Evolutionary conservation across 2,329 filamentous ascomycete genomes (phyloP), one percentile per base, ranked within the genome.

Genomic region (Cytospora piceicola): DNA sequence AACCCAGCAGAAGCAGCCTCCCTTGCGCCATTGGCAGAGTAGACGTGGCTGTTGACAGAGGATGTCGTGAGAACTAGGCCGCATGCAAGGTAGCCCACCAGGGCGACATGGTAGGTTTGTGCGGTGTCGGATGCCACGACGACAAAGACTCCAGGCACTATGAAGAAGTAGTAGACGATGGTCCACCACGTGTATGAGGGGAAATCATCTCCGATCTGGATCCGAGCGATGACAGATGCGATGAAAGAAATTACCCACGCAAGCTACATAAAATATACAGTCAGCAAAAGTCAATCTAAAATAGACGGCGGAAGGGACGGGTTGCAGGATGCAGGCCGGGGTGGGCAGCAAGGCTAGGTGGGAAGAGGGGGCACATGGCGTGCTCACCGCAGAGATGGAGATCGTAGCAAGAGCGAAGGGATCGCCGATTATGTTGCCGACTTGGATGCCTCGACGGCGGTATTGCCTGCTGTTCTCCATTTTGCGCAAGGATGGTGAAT

Each of bases 161-260:
- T 83, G 76, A 92, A 92, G 62, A 98, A 83, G 83, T 91, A 92
- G 79, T 93, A 98, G 66, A 92, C 89, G 64, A 93, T 83, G 0
- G 90, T 86, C 91, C 94, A 99, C 94, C 95, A 99, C 27, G 91
- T 89, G 77, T 93, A 97, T 69, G 93, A 91, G 17, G 93, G 93
- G 73, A 93, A 97, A 8, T 75, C 73, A 30, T 75, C 74, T 62
- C 78, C 79, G 60, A 78, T 80, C 66, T 84, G 78, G 52, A 85
- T 74, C 65, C 86, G 83, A 51, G 90, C 89, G 72, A 97, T 88
- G 75, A 97, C 89, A 67, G 92, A 94, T 69, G 89, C 85, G 73
- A 98, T 86, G 77, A 98, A 96, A 55, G 93, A 88, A 74, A 99
- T 97, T 71, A 97, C 78, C 95, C 95, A 99, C 66, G 94, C 94